These are phyloP conservation scores for Colletotrichum orchidophilum DNA, from an alignment of 2,329 filamentous ascomycete genomes.

Conservation along the genomic window DNA sequence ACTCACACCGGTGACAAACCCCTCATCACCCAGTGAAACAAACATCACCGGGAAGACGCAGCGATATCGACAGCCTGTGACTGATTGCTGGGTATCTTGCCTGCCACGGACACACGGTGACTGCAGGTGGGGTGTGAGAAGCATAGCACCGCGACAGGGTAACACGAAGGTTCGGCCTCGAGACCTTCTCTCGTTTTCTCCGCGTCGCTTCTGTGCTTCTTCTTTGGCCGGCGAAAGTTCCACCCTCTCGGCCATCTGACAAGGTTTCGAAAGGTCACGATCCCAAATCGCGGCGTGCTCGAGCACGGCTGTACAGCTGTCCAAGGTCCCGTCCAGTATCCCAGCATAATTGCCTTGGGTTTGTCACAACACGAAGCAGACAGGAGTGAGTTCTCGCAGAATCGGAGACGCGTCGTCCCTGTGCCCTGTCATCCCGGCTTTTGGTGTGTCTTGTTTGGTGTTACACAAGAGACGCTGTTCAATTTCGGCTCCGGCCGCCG, in stretches of 20 bases:
- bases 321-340: not conserved
- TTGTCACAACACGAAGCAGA: not conserved
- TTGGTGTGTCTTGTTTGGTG: not conserved
- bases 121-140: not conserved
- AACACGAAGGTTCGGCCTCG: conserved; percentile 11
- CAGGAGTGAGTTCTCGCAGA: not conserved
- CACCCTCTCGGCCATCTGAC: not conserved
- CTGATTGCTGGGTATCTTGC: conserved; percentile 10
- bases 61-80: not conserved
- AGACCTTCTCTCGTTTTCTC: not conserved
- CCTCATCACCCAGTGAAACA: not conserved
- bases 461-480: conserved; percentile 4
- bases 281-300: not conserved
- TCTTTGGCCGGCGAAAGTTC: not conserved
- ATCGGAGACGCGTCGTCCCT: conserved; percentile 4
- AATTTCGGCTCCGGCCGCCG: not conserved
- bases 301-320: not conserved
- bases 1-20: not conserved
- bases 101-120: not conserved
- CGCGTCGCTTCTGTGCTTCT: not conserved
- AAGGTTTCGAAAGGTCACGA: not conserved
- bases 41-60: not conserved
- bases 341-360: not conserved
- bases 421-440: not conserved
- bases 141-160: conserved; percentile 12